A percentile compares a stretch with the other conserved stretches of the same genome.
Conservation (phyloP, 2,329 filamentous ascomycete species). For the Blastomyces parvus region DNA sequence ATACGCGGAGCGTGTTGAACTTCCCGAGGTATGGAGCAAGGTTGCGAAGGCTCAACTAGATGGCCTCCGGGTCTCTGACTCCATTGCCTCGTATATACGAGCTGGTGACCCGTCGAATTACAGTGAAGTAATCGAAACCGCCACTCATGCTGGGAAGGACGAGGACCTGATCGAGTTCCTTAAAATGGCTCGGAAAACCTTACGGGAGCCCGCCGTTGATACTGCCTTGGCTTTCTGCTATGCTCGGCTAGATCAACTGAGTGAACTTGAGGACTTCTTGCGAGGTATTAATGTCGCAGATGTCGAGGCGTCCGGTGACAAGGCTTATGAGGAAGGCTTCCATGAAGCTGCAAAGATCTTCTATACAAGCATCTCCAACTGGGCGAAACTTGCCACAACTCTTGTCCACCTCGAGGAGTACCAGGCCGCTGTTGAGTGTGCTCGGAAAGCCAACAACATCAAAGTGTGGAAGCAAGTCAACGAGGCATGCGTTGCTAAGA, state of each 20-base stretch:
- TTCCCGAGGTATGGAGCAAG: constrained; percentile 95
- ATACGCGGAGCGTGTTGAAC: constrained; percentile 87
- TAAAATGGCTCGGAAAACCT: constrained; percentile 93
- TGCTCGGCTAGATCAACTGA: constrained; percentile 80
- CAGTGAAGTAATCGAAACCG: constrained; percentile 89
- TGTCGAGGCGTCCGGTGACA: constrained; percentile 93
- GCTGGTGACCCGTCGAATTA: constrained; percentile 90
- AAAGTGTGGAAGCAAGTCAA: constrained; percentile 99
- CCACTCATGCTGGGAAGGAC: constrained; percentile 91
- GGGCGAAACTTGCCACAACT: constrained; percentile 96
- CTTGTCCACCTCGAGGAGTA: constrained; percentile 96
- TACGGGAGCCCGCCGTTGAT: constrained; percentile 86
- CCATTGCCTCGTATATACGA: constrained; percentile 95
- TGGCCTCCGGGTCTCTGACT: constrained; percentile 81
- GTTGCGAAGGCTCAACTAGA: constrained; percentile 97
- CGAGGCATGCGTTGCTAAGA: constrained; percentile 90
- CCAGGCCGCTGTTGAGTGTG: constrained; percentile 93
- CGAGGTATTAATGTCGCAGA: constrained; percentile 89
- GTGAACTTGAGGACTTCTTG: constrained; percentile 93
- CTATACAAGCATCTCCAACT: constrained; percentile 97
- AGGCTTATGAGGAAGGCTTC: constrained; percentile 88
- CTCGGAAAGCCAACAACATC: constrained; percentile 96
- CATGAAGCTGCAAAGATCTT: constrained; percentile 98
- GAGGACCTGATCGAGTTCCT: constrained; percentile 95
- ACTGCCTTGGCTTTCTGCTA: constrained; percentile 90